Percentiles rank a stretch among this genome's conserved stretches.
Evolutionary conservation across 2,329 filamentous ascomycete genomes (phyloP).

Genomic region (Calonectria hawksworthii): DNA sequence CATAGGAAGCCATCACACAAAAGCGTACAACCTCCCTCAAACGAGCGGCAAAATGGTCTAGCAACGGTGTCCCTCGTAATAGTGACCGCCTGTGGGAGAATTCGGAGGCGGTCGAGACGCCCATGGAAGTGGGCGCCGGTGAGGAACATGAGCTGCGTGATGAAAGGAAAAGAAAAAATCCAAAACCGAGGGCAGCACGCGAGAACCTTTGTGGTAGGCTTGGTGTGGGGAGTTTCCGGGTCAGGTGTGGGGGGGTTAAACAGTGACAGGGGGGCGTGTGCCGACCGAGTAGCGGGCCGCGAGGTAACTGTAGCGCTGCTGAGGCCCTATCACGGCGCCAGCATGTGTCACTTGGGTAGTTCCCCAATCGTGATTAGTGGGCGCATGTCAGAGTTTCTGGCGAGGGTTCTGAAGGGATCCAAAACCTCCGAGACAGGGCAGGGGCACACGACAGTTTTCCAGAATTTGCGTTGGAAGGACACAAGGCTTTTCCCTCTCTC

Average conservation of each 20-base stretch:
- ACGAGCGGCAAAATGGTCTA: slow-evolving; percentile 57
- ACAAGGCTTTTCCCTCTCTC: too few relatives aligned
- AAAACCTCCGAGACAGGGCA: background rate
- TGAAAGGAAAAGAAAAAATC: slow-evolving; percentile 33
- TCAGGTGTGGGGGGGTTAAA: background rate
- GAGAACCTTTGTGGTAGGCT: background rate
- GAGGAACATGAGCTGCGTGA: slow-evolving; percentile 51
- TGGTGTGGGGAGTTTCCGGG: background rate
- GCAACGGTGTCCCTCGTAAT: slow-evolving; percentile 47
- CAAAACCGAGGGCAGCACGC: slow-evolving; percentile 12
- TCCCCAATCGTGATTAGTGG: background rate
- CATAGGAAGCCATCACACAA: slow-evolving; percentile 59
- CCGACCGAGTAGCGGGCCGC: background rate
- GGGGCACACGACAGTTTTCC: slow-evolving; percentile 3
- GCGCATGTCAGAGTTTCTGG: background rate
- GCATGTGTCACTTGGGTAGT: slow-evolving; percentile 2
- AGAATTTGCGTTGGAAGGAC: background rate
- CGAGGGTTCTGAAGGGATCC: background rate
- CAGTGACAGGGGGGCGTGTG: background rate
- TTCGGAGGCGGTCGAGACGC: slow-evolving; percentile 40
- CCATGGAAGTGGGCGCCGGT: slow-evolving; percentile 42
- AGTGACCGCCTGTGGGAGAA: slow-evolving; percentile 42
- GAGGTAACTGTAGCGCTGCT: background rate
- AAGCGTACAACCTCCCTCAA: slow-evolving; percentile 60
- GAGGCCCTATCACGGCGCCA: background rate